phyloP scores from a whole-genome alignment of 2,329 filamentous ascomycete species.

The Aspergillus fructus region DNA sequence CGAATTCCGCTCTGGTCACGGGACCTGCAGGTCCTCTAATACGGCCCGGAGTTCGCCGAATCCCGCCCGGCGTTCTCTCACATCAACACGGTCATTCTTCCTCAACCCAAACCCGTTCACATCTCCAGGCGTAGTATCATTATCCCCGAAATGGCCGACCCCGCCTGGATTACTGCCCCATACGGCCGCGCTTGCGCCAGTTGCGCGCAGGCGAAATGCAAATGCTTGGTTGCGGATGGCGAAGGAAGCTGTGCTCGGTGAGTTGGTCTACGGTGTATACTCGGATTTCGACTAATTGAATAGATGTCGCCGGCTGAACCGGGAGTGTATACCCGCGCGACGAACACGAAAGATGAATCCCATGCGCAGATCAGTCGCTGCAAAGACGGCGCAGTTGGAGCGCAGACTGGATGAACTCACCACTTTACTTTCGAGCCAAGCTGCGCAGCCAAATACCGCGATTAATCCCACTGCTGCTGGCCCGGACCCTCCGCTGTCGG shows the following conservation, averaged over 20 bases:
- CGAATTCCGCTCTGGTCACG: too few species aligned
- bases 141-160: neutral
- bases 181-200: slow-evolving; percentile 43
- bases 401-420: slow-evolving; percentile 20
- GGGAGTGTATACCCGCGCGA: slow-evolving; percentile 36
- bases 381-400: slow-evolving; percentile 18
- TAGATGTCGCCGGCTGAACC: slow-evolving; percentile 42
- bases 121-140: neutral
- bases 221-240: slow-evolving; percentile 37
- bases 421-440: slow-evolving; percentile 16
- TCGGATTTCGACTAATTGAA: neutral
- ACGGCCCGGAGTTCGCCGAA: neutral
- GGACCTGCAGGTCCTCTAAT: rapidly evolving
- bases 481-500: neutral
- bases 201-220: slow-evolving; percentile 46
- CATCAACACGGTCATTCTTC: neutral
- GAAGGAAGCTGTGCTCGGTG: slow-evolving; percentile 19
- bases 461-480: neutral
- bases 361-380: neutral
- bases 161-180: neutral
- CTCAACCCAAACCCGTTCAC: neutral
- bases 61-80: neutral
- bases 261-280: neutral
- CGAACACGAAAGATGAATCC: slow-evolving; percentile 25
- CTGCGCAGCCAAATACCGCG: neutral